Percentiles rank a stretch among this genome's conserved stretches.
phyloP scores from a whole-genome alignment of 345 rosid genomes.

The Eucalyptus rudis region DNA sequence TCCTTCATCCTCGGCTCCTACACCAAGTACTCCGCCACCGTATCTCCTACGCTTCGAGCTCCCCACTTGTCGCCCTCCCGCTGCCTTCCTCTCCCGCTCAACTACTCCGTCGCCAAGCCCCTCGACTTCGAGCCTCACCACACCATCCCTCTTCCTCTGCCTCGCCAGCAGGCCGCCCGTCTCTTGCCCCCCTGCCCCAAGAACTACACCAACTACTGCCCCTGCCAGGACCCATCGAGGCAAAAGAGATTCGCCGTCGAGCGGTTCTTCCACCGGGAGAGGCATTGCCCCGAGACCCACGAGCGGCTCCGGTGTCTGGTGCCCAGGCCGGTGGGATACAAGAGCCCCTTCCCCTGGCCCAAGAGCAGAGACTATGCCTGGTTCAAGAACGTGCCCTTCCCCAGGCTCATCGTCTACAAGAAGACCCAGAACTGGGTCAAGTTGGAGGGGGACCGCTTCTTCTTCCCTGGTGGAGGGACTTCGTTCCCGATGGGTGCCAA shows the following conservation, averaged over 20 bases:
- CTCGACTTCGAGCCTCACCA: conserved; percentile 31
- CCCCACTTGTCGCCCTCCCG: neutral
- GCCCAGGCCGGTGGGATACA: conserved; percentile 46
- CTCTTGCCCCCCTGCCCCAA: conserved; percentile 26
- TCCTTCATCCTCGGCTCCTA: conserved; percentile 21
- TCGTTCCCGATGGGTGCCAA: conserved; percentile 51
- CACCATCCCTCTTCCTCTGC: conserved; percentile 7
- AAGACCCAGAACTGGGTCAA: conserved; percentile 59
- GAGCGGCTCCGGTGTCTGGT: conserved; percentile 36
- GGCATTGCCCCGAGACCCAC: conserved; percentile 40
- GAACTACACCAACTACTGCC: conserved; percentile 47
- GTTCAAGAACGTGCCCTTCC: conserved; percentile 54
- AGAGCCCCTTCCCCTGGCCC: conserved; percentile 50
- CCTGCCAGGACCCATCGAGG: conserved; percentile 43
- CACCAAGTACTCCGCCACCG: neutral
- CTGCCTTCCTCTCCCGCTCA: neutral
- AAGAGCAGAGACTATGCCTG: conserved; percentile 36
- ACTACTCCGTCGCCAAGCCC: neutral
- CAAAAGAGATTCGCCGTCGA: conserved; percentile 11
- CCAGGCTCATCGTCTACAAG: conserved; percentile 29
- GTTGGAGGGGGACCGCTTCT: conserved; percentile 27
- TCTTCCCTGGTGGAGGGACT: conserved; percentile 72
- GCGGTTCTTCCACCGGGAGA: conserved; percentile 33
- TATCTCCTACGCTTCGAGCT: neutral
- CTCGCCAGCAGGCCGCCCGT: neutral